These are phyloP conservation scores for Mychonastes homosphaera DNA, from an alignment of 139 green algal species.

Conservation along the genomic window DNA sequence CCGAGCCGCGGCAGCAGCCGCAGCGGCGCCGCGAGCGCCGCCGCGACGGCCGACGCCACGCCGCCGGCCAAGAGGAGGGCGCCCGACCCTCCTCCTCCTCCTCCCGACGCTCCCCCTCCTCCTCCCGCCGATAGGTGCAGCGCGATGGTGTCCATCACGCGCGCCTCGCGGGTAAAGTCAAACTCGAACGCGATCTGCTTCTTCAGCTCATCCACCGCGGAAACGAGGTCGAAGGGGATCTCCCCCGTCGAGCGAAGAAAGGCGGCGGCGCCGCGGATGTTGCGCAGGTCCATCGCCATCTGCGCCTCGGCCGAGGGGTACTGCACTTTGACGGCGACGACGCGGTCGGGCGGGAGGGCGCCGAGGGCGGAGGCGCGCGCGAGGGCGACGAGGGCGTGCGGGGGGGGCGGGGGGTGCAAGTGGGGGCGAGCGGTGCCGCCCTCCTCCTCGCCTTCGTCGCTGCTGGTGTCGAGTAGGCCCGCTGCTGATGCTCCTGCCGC, in stretches of 20 bases:
- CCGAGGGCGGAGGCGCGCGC: slow-evolving; percentile 22
- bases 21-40: no score
- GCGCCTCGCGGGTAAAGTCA: slow-evolving; percentile 79
- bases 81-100: no score
- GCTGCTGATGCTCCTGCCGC: slow-evolving; percentile 1
- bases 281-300: slow-evolving; percentile 74
- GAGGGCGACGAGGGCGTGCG: no score
- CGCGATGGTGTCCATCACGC: slow-evolving; percentile 76
- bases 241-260: slow-evolving; percentile 81
- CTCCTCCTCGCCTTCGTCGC: not conserved
- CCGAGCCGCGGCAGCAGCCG: no score
- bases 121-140: slow-evolving; percentile 41
- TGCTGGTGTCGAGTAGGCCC: slow-evolving; percentile 4
- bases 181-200: slow-evolving; percentile 81
- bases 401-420: no score
- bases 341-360: slow-evolving; percentile 36
- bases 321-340: slow-evolving; percentile 86
- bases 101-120: no score
- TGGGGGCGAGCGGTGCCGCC: no score
- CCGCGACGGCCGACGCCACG: no score
- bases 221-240: slow-evolving; percentile 84
- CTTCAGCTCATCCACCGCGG: slow-evolving; percentile 79
- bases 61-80: no score
- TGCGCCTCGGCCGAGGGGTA: slow-evolving; percentile 64
- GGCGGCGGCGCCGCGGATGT: slow-evolving; percentile 52